A percentile compares a stretch with the other conserved stretches of the same genome.
Conservation (phyloP, 2,329 filamentous ascomycete species). For the Fonsecaea pedrosoi region DNA sequence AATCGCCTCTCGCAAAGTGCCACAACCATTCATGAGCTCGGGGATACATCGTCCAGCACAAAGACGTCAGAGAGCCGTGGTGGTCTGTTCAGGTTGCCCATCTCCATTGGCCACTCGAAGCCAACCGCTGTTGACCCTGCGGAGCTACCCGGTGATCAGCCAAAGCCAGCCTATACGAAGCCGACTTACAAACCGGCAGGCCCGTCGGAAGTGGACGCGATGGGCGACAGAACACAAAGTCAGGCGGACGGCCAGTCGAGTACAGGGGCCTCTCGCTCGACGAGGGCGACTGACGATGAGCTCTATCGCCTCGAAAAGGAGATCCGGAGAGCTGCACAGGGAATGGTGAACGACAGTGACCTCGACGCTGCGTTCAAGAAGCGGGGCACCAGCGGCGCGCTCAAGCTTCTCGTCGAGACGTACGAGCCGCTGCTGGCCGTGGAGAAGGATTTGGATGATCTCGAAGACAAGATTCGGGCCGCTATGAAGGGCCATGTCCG, state of each 20-base stretch:
- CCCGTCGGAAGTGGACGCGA: background rate
- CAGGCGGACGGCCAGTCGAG: background rate
- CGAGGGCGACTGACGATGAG: background rate
- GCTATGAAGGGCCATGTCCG: background rate
- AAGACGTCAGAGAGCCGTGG: background rate
- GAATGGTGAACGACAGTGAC: background rate
- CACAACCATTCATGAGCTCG: background rate
- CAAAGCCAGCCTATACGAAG: background rate
- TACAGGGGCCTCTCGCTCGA: background rate
- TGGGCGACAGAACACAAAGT: background rate
- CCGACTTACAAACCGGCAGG: background rate
- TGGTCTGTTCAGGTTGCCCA: background rate
- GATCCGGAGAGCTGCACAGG: background rate
- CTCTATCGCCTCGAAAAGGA: background rate
- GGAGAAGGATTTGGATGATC: background rate
- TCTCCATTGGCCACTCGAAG: background rate
- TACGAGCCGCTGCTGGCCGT: background rate
- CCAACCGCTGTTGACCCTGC: background rate
- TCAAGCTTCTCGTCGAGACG: background rate
- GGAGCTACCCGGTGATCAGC: background rate
- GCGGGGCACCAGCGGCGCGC: background rate
- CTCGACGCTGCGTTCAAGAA: background rate
- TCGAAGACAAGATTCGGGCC: background rate
- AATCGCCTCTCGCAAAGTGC: background rate
- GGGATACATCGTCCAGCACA: background rate